Base-by-base conservation (phyloP, 306 rosid genomes). In the Vigna angularis region DNA sequence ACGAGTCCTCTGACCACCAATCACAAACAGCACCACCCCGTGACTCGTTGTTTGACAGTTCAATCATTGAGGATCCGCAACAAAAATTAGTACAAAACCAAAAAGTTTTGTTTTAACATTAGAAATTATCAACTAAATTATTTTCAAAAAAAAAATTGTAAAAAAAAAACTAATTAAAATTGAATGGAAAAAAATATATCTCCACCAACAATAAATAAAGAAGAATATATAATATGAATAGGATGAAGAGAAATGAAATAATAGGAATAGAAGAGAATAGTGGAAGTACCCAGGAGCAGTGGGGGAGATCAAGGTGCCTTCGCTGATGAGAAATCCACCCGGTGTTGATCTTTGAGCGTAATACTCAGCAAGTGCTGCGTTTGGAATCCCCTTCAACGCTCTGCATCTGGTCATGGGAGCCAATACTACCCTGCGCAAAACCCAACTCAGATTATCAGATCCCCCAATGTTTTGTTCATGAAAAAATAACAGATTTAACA, bases 361-460 rank as follows among this genome's bases (percentile, higher is more conserved):
- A 47, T 85, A 85, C 48, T 82, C 75, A 0, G 55, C 84, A 11
- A 70, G 70, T 0, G 77, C 89, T 7, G 57, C 48, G 3, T 42
- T 58, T 36, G 89, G 89, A 34, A 82, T 75, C 52, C 82, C 79
- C 3, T 85, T 79, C 66, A 85, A 20, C 1, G 89, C 86, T 51
- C 89, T 82, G 74, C 89, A 85, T 81, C 89, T 70, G 4, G 88
- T 85, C 88, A 85, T 85, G 12, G 88, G 88, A 26, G 88, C 88
- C 18, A 85, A 53, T 16, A 82, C 89, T 17, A 85, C 53, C 77
- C 89, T 85, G 71, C 76, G 53, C 34, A 2, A 30, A 49, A 9
- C 2, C n/a, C 0, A 44, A 67, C 2, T 42, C 30, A 20, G 50
- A 45, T 45, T 3, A 4, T 4, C 59, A 53, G 59, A 53, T 53